Percentiles rank a stretch among this genome's conserved stretches.
phyloP scores from a whole-genome alignment of 768 basidiomycete species.

The Kwoniella dejecticola region DNA sequence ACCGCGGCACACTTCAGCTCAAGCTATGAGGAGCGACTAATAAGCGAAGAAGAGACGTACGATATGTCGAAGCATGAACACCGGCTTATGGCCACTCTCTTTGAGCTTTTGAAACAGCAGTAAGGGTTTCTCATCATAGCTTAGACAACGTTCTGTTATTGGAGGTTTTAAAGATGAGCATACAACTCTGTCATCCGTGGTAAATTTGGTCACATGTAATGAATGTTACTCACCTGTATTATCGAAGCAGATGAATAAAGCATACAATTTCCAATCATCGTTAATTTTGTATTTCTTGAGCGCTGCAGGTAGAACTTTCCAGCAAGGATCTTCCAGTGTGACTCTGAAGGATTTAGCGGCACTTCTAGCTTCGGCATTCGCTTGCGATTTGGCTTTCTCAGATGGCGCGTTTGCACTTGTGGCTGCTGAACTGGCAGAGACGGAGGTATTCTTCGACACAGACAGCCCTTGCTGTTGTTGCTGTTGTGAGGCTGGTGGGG shows the following conservation, averaged over 20 bases:
- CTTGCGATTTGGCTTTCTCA: constrained; percentile 29
- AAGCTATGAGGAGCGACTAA: too few relatives aligned
- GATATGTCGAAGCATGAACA: constrained; percentile 74
- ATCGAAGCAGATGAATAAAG: constrained; percentile 99
- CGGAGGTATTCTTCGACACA: neutral
- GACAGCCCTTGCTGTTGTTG: constrained; percentile 6
- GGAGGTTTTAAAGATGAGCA: neutral
- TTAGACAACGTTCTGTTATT: constrained; percentile 81
- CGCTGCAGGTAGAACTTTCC: constrained; percentile 96
- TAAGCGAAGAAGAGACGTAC: constrained; percentile 44
- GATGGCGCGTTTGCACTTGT: constrained; percentile 20
- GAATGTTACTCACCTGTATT: constrained; percentile 68
- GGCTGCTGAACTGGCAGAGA: neutral
- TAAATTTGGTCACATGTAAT: neutral
- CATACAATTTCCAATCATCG: constrained; percentile 98
- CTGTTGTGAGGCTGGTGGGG: constrained; percentile 7
- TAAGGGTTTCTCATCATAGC: constrained; percentile 96
- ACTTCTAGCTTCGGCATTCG: constrained; percentile 45
- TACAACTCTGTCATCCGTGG: constrained; percentile 58
- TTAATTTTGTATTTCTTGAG: constrained; percentile 99
- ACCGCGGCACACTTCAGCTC: neutral
- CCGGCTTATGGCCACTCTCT: constrained; percentile 94
- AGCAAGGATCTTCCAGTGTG: constrained; percentile 94
- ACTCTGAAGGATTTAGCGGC: constrained; percentile 87
- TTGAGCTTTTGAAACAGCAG: constrained; percentile 96